Evolutionary conservation across 257 asterid species (phyloP).

Genomic region (Verbena officinalis): DNA sequence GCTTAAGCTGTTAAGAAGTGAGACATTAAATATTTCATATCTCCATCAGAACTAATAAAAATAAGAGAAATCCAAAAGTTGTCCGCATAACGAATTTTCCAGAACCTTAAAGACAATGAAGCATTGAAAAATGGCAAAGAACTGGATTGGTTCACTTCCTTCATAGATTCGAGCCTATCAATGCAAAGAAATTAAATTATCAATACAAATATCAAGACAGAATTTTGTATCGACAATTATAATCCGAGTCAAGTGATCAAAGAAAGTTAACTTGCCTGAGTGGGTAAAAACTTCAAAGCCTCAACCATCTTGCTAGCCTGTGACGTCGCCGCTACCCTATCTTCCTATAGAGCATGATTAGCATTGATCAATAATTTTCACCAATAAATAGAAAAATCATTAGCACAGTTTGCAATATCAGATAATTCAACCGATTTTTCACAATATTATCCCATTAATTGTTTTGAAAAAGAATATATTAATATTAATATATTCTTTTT

Average conservation of each 20-base stretch:
- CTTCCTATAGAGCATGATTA: constrained; percentile 64
- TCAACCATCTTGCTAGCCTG: constrained; percentile 95
- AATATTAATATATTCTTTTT: too few relatives aligned
- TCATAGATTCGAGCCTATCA: constrained; percentile 81
- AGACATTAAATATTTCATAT: too few relatives aligned
- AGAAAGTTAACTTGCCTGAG: constrained; percentile 69
- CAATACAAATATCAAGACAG: constrained; percentile 23
- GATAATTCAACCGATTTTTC: constrained; percentile 12
- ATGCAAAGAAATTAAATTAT: constrained; percentile 31
- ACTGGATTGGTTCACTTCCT: constrained; percentile 90
- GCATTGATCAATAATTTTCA: constrained; percentile 29
- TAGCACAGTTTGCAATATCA: background rate
- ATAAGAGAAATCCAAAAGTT: constrained; percentile 5
- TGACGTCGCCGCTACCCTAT: constrained; percentile 72
- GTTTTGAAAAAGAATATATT: too few relatives aligned
- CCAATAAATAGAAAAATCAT: constrained; percentile 13
- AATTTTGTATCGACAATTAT: constrained; percentile 21
- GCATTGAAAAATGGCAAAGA: constrained; percentile 90
- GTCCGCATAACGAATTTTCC: constrained; percentile 28
- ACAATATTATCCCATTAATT: background rate
- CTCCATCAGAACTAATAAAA: background rate
- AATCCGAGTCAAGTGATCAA: constrained; percentile 23
- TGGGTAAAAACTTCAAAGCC: constrained; percentile 76
- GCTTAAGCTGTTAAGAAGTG: too few relatives aligned
- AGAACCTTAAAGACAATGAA: constrained; percentile 90